These are phyloP conservation scores for Leishmania lainsoni DNA, from an alignment of 208 protist genomes.

Conservation along the genomic window DNA sequence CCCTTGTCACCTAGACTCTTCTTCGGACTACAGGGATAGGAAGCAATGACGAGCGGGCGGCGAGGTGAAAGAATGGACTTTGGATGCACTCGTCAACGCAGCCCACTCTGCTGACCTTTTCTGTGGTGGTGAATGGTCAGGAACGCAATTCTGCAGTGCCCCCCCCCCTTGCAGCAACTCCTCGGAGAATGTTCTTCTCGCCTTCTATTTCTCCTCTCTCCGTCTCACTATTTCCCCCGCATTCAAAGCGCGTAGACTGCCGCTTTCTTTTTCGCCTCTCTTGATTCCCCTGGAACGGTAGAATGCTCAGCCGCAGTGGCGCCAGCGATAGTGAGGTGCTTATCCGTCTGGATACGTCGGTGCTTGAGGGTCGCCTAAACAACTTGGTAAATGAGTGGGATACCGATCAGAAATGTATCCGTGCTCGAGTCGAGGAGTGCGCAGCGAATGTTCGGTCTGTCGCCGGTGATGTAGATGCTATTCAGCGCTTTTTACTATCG, in stretches of 20 bases:
- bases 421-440: conserved; percentile 13
- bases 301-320: conserved; percentile 1
- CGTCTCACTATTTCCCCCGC: background rate
- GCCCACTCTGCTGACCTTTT: background rate
- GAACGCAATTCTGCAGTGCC: background rate
- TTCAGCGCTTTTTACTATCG: conserved; percentile 34
- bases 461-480: conserved; percentile 18
- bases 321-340: conserved; percentile 1
- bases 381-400: conserved; percentile 34
- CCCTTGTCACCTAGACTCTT: background rate
- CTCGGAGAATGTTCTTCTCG: background rate
- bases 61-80: background rate
- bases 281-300: background rate
- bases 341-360: conserved; percentile 28
- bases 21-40: background rate
- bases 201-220: background rate
- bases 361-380: conserved; percentile 49
- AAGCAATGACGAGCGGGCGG: background rate
- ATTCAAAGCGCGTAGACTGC: background rate
- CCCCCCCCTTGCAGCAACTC: background rate
- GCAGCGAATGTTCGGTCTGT: conserved; percentile 14
- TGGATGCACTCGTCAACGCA: background rate
- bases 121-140: background rate
- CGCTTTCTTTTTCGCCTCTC: background rate
- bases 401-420: conserved; percentile 22